Evolutionary conservation across 1,139 yeast genomes (phyloP).

Genomic region (Hansenula lynferdii): DNA sequence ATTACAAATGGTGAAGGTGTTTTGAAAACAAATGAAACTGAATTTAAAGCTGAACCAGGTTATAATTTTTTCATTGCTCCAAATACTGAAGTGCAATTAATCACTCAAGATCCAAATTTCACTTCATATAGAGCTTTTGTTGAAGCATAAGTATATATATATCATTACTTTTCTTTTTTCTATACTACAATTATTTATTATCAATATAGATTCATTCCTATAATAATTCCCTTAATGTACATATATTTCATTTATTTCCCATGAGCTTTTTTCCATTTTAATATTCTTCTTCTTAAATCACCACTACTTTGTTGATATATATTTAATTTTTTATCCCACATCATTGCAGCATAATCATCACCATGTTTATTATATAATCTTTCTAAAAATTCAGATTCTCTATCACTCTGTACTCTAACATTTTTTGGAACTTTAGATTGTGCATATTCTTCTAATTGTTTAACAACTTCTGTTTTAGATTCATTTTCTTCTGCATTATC

Average conservation of each 20-base stretch:
- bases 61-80: constrained; percentile 86
- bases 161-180: too few species aligned
- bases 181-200: background rate
- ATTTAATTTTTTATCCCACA: constrained; percentile 84
- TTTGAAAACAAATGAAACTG: constrained; percentile 39
- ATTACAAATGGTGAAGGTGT: constrained; percentile 78
- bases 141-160: constrained; percentile 41
- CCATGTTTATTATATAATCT: constrained; percentile 73
- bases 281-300: constrained; percentile 64
- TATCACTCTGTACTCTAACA: constrained; percentile 57
- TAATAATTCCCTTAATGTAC: too few species aligned
- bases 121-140: constrained; percentile 86
- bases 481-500: constrained; percentile 26
- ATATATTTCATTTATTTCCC: too few species aligned
- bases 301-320: constrained; percentile 83
- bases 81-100: constrained; percentile 55
- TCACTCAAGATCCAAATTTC: constrained; percentile 48
- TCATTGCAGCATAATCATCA: constrained; percentile 85
- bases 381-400: constrained; percentile 74
- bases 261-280: constrained; percentile 57
- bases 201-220: background rate
- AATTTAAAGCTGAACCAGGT: constrained; percentile 54
- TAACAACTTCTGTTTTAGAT: constrained; percentile 48
- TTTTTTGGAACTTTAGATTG: constrained; percentile 43
- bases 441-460: constrained; percentile 68